Base-by-base conservation (phyloP, 192 early-diverging fungal species). In the Coemansia sp. region DNA sequence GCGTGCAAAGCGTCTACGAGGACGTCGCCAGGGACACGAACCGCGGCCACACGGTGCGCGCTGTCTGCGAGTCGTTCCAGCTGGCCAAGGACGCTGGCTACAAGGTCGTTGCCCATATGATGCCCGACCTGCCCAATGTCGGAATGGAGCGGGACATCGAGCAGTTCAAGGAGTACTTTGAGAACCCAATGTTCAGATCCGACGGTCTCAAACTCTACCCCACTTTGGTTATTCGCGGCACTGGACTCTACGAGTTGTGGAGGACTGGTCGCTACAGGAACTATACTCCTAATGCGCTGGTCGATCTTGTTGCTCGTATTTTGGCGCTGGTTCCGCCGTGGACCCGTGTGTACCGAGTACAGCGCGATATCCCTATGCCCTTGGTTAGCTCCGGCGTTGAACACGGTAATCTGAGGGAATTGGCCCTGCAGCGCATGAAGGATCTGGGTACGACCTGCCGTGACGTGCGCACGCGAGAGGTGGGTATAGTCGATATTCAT, bases 331-430 rank as follows among this genome's bases (percentile, higher is more conserved):
- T 99, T 1, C 98, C 98, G 58, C 98, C 98, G 67, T 99, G 98
- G 98, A 97, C 95, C 1, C 92, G 97, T 66, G 89, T 99, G 22
- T 99, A 99, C 75, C 90, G 97, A 62, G 96, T 99, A 32, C 97
- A 99, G 76, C 89, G 97, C 70, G 98, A 99, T 84, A 99, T 99
- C 71, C 98, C 98, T 16, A 99, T 99, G 98, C 98, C 98, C 5
- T 84, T 99, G 34, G 98, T 99, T 18, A 97, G 94, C 7, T 95
- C 94, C 1, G 98, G 98, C 45, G 97, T 99, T 13, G 98, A 99
- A 84, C 89, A 99, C 73, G 98, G 98, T 56, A 99, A 99, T 60
- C 67, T 99, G 59, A 86, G 98, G 34, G 96, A 99, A 78, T 84
- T 98, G 50, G 96, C 98, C 4, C 80, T 99, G 44, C 88, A 94